Evolutionary conservation across 768 basidiomycete genomes (phyloP).

Genomic region (Brasilioporus rufonigricans): DNA sequence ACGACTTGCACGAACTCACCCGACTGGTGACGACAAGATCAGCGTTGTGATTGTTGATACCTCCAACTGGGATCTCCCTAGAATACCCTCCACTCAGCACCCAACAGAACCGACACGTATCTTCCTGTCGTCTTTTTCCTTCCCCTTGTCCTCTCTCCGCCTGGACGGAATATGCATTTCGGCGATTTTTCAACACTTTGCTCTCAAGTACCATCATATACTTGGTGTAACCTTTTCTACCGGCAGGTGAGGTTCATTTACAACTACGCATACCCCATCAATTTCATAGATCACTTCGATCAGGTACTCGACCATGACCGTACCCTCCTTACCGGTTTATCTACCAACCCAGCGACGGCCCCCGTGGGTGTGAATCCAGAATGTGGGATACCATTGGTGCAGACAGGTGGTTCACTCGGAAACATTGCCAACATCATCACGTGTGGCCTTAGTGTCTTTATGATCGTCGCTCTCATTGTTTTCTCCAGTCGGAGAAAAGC

Average conservation of each 20-base stretch:
- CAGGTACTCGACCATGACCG: conserved; percentile 40
- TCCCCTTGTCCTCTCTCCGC: not conserved
- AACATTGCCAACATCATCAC: conserved; percentile 86
- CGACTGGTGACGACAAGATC: conserved; percentile 14
- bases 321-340: conserved; percentile 39
- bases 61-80: conserved; percentile 5
- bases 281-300: conserved; percentile 26
- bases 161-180: conserved; percentile 48
- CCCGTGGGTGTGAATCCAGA: conserved; percentile 80
- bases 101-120: conserved; percentile 4
- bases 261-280: conserved; percentile 3
- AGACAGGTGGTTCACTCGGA: conserved; percentile 58
- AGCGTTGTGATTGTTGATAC: conserved; percentile 19
- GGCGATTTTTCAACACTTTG: conserved; percentile 75
- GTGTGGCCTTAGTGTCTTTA: conserved; percentile 69
- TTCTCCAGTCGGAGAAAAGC: conserved; percentile 69
- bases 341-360: conserved; percentile 47
- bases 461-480: conserved; percentile 56
- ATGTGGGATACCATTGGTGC: conserved; percentile 73
- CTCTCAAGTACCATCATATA: conserved; percentile 68
- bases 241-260: conserved; percentile 56
- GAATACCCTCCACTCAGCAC: conserved; percentile 11
- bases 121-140: not conserved
- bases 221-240: conserved; percentile 96
- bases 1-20: conserved; percentile 26